Conservation (phyloP, 2,329 filamentous ascomycete genomes). For the Sclerotinia trifoliorum region DNA sequence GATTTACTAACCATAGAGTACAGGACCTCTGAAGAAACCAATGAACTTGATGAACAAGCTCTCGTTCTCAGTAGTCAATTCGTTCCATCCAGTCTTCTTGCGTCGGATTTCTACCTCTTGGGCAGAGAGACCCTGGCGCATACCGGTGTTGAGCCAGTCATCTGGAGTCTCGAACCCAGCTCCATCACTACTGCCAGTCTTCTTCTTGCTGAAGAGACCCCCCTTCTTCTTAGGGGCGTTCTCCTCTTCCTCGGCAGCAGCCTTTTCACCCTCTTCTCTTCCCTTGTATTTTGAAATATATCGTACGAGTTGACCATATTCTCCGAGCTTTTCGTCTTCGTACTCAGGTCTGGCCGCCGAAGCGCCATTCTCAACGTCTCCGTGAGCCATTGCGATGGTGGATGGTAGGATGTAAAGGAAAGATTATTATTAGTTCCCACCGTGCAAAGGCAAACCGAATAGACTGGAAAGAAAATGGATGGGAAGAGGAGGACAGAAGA, state of each 20-base stretch:
- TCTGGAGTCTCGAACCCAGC: conserved; percentile 49
- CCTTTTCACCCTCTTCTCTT: conserved; percentile 50
- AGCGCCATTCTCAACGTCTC: conserved; percentile 22
- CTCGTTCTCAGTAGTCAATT: conserved; percentile 71
- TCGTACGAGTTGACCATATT: conserved; percentile 64
- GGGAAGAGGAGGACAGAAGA: not conserved
- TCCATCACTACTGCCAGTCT: conserved; percentile 47
- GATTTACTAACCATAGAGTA: conserved; percentile 67
- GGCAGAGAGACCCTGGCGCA: conserved; percentile 59
- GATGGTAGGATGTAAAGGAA: conserved; percentile 17
- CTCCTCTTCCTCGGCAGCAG: conserved; percentile 45
- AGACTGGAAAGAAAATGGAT: conserved; percentile 8
- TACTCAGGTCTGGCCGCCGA: conserved; percentile 19
- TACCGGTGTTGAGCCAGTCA: conserved; percentile 69
- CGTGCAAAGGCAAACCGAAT: conserved; percentile 17
- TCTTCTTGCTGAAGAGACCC: conserved; percentile 33
- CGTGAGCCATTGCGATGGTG: conserved; percentile 19
- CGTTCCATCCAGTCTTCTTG: conserved; percentile 68
- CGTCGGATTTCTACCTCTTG: conserved; percentile 62
- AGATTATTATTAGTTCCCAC: conserved; percentile 22
- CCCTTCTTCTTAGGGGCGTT: conserved; percentile 47
- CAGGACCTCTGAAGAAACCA: conserved; percentile 71
- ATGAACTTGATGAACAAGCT: conserved; percentile 74
- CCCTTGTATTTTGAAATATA: conserved; percentile 67
- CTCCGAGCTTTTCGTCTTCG: conserved; percentile 46